phyloP scores from a whole-genome alignment of 352 stramenopile species.

The Peronosclerospora sorghi region DNA sequence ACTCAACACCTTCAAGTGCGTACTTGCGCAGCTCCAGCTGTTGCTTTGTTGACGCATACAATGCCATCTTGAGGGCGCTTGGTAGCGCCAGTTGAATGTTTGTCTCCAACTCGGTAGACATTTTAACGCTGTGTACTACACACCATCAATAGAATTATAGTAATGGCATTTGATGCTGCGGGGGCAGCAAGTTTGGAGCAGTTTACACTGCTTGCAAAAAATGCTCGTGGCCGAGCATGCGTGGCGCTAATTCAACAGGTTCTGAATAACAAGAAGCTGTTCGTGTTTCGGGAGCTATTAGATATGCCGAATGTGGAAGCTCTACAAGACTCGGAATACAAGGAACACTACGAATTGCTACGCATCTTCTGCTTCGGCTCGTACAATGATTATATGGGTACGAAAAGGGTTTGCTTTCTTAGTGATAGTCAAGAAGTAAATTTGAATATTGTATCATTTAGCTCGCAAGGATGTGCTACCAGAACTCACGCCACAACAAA shows the following conservation, averaged over 20 bases:
- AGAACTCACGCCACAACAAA: slow-evolving; percentile 50
- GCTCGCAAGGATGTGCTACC: slow-evolving; percentile 53
- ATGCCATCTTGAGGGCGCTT: slow-evolving; percentile 59
- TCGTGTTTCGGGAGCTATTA: slow-evolving; percentile 89
- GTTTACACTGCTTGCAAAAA: slow-evolving; percentile 89
- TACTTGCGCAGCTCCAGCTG: slow-evolving; percentile 65
- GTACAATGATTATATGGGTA: slow-evolving; percentile 79
- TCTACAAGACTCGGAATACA: slow-evolving; percentile 60
- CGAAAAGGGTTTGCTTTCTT: not conserved
- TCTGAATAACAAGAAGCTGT: slow-evolving; percentile 86
- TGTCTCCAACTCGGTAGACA: slow-evolving; percentile 31
- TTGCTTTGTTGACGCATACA: slow-evolving; percentile 69
- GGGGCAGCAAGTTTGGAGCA: slow-evolving; percentile 79
- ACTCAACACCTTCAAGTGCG: slow-evolving; percentile 53
- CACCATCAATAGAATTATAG: slow-evolving; percentile 2
- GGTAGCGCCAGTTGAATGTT: slow-evolving; percentile 54
- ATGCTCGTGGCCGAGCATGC: slow-evolving; percentile 80
- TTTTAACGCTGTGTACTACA: not conserved
- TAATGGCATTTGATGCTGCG: slow-evolving; percentile 60
- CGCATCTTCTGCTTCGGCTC: slow-evolving; percentile 87
- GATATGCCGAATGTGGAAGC: slow-evolving; percentile 86
- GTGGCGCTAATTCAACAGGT: slow-evolving; percentile 89
- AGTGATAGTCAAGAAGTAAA: too few species aligned
- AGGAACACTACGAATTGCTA: slow-evolving; percentile 71
- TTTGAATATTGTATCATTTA: slow-evolving; percentile 8